Evolutionary conservation across 345 rosid species (phyloP).

Genomic region (Pseudoturritis turrita): DNA sequence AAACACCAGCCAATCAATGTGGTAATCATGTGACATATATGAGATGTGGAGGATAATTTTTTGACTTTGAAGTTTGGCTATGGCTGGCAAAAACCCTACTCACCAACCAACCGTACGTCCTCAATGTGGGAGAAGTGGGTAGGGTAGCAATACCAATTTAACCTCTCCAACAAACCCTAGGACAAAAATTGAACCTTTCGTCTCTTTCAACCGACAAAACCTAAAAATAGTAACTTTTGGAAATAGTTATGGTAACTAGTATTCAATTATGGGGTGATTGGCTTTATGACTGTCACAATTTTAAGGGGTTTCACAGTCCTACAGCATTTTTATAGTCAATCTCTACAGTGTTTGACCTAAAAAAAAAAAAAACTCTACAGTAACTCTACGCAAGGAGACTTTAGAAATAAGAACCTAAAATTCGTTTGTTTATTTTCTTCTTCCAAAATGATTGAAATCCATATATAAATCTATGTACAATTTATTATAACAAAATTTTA

Average conservation of each 20-base stretch:
- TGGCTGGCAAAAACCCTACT: conserved; percentile 31
- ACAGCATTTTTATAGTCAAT: no score
- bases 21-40: conserved; percentile 17
- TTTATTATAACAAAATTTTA: no score
- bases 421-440: no score
- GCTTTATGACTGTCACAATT: no score
- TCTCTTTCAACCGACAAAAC: conserved; percentile 27
- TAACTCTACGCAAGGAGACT: no score
- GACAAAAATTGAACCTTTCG: conserved; percentile 1
- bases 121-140: conserved; percentile 19
- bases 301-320: no score
- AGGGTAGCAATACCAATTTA: conserved; percentile 18
- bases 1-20: conserved; percentile 21
- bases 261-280: background rate
- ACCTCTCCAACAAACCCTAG: conserved; percentile 11
- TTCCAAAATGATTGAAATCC: no score
- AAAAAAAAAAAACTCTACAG: no score
- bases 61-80: background rate
- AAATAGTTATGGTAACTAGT: conserved; percentile 8
- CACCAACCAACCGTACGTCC: conserved; percentile 33
- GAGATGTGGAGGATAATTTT: conserved; percentile 16
- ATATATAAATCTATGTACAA: no score
- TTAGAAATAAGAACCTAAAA: no score
- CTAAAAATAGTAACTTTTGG: conserved; percentile 25
- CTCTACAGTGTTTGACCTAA: no score